Evolutionary conservation across 257 asterid genomes (phyloP).

Genomic region (Fraxinus quadrangulata): DNA sequence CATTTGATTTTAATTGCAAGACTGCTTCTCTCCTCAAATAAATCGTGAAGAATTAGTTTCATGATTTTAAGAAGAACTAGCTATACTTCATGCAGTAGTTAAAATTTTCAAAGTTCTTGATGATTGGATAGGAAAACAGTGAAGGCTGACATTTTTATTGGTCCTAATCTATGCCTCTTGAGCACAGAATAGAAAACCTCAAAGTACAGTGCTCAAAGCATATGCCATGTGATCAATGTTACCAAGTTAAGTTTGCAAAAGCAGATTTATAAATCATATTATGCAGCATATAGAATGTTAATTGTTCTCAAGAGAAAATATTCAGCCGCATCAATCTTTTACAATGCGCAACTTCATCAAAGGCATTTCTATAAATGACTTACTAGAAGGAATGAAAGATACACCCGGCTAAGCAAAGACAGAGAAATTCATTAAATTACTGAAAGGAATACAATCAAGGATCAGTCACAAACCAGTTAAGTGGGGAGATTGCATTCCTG

Average conservation of each 20-base stretch:
- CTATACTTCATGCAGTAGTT: neutral
- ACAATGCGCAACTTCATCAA: conserved; percentile 11
- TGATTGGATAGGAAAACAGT: neutral
- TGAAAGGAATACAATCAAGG: neutral
- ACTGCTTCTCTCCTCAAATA: neutral
- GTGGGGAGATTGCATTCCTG: neutral
- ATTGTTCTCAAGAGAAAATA: neutral
- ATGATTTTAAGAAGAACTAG: neutral
- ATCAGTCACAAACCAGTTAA: neutral
- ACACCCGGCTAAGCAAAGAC: neutral
- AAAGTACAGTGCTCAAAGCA: neutral
- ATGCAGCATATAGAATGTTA: conserved; percentile 5
- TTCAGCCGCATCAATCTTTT: conserved; percentile 1
- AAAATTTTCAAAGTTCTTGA: neutral
- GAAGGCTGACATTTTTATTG: neutral
- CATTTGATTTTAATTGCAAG: neutral
- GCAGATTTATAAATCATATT: neutral
- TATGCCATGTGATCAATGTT: conserved; percentile 1
- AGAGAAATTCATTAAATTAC: neutral
- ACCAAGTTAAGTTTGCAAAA: conserved; percentile 12
- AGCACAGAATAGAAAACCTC: neutral
- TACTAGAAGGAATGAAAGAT: neutral
- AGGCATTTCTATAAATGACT: neutral
- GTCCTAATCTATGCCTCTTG: neutral
- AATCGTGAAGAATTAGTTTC: neutral